A percentile compares a stretch with the other conserved stretches of the same genome.
phyloP scores from a whole-genome alignment of 345 rosid species.

The Luvunga scandens region DNA sequence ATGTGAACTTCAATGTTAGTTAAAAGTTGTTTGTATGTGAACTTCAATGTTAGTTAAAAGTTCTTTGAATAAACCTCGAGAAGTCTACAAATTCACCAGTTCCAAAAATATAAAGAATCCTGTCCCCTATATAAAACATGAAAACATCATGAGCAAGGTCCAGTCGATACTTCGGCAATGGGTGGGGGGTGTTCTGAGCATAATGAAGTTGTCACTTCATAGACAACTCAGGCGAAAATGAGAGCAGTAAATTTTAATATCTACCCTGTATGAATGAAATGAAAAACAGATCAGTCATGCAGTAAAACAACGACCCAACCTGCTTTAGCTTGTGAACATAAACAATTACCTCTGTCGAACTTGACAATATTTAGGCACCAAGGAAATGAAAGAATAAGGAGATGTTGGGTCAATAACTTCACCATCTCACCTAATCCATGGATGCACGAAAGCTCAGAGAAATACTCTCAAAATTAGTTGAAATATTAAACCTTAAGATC shows the following conservation, averaged over 20 bases:
- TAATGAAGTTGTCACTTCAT: not conserved
- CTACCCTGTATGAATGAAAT: not conserved
- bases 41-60: too few relatives aligned
- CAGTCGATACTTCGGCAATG: not conserved
- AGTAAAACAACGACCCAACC: not conserved
- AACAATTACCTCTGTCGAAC: not conserved
- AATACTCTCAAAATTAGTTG: not conserved
- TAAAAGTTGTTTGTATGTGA: too few relatives aligned
- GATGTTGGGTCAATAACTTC: not conserved
- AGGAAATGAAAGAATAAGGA: not conserved
- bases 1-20: too few relatives aligned
- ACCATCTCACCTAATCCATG: not conserved
- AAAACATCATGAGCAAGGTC: not conserved
- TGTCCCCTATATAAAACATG: too few relatives aligned
- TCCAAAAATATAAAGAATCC: not conserved
- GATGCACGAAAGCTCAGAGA: not conserved
- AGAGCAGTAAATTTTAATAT: not conserved
- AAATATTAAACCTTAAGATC: not conserved
- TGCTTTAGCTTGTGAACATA: not conserved
- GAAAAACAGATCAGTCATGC: not conserved
- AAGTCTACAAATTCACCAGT: not conserved
- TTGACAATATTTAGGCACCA: not conserved
- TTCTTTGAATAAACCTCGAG: not conserved
- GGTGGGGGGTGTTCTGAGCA: not conserved
- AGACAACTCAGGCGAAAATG: not conserved